Conservation (phyloP, 2,329 filamentous ascomycete species). For the Pestalotiopsis sp. region DNA sequence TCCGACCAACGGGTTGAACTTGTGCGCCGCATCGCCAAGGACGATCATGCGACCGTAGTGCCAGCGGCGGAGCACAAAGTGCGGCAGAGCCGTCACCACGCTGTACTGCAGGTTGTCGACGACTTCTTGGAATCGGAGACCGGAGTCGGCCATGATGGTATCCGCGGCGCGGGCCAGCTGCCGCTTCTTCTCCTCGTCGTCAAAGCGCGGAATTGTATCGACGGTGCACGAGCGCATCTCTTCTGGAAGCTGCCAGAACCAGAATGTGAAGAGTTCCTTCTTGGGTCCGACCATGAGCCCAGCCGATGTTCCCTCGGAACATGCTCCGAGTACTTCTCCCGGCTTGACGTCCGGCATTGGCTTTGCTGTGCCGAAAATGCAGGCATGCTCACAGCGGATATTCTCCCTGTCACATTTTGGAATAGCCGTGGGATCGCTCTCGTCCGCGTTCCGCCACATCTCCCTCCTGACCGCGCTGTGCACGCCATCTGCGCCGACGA, state of each 20-base stretch:
- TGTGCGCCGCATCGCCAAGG: conserved; percentile 7
- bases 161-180: background rate
- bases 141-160: background rate
- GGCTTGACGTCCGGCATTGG: background rate
- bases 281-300: conserved; percentile 5
- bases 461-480: background rate
- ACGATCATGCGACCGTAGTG: background rate
- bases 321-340: background rate
- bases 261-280: conserved; percentile 1
- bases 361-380: conserved; percentile 2
- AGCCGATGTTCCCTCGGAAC: background rate
- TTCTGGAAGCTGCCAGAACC: conserved; percentile 8
- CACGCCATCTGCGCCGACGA: background rate
- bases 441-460: background rate
- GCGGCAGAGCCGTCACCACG: conserved; percentile 5
- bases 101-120: background rate
- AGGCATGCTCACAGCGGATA: conserved; percentile 1
- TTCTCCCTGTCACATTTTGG: background rate
- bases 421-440: background rate
- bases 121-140: background rate
- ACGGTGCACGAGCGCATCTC: background rate
- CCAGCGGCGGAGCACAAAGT: conserved; percentile 10
- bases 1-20: conserved; percentile 10
- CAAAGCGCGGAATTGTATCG: background rate
- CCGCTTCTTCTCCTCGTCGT: conserved; percentile 2